Base-by-base conservation (phyloP, 768 basidiomycete genomes). In the Rhodotorula toruloides region DNA sequence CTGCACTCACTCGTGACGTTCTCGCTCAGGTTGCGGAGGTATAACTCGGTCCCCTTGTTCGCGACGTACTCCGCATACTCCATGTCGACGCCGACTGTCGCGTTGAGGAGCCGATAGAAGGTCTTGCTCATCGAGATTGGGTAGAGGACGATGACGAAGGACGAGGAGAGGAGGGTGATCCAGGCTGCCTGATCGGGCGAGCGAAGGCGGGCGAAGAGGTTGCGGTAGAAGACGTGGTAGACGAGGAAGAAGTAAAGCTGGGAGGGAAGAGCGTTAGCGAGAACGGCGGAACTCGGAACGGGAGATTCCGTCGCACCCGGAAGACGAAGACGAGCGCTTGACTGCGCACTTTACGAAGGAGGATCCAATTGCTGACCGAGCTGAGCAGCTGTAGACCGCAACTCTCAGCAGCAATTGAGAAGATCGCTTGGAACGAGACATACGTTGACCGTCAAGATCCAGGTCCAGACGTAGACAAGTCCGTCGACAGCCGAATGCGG, bases 401-500 rank as follows among this genome's bases (percentile, higher is more conserved):
- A n/a, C n/a, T n/a, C n/a, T n/a, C n/a, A n/a, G n/a, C n/a, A n/a
- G 31, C 7, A 43, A 10, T 16, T 6, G 22, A 17, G 16, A 17
- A 5, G 42, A 43, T 43, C 42, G n/a, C n/a, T n/a, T 4, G 3
- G 7, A 48, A 25, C 3, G 10, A 25, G 19, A 40, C 59, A n/a
- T 29, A 59, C 56, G 62, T 74, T 65, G 48, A 77, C 70, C 32
- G 73, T 79, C 32, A 72, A 43, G 8, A 63, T 42, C 8, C 58
- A 56, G 29, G 58, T 55, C 77, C 49, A 78, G 60, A 69, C 82
- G 76, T 94, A 91, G 73, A 91, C 90, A 47, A 96, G 74, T 1
- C 79, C 79, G 55, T 81, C 79, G 5, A 79, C 50, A 27, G 76
- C 78, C 0, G 79, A 5, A 93, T 84, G 27, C 94, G 86, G 91